Evolutionary conservation across 441 rosid genomes (phyloP).

Genomic region (Isatis lusitanica): DNA sequence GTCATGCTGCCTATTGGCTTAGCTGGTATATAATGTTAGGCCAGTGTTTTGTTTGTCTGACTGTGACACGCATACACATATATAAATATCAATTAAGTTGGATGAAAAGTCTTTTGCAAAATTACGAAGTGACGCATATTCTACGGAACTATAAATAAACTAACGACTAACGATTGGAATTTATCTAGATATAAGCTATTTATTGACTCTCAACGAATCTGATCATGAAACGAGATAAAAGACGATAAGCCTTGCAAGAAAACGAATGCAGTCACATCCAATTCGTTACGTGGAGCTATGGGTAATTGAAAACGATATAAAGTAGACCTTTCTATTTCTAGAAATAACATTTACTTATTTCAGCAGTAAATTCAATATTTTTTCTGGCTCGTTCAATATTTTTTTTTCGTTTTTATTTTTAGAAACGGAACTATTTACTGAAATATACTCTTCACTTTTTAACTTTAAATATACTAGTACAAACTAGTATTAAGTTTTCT

Average conservation of each 20-base stretch:
- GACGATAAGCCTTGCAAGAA: conserved; percentile 23
- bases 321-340: conserved; percentile 30
- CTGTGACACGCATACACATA: conserved; percentile 7
- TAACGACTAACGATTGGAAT: conserved; percentile 13
- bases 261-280: conserved; percentile 26
- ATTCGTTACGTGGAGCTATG: conserved; percentile 18
- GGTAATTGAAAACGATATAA: conserved; percentile 13
- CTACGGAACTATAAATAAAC: conserved; percentile 21
- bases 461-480: not conserved
- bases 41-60: conserved; percentile 15
- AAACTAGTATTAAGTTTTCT: not conserved
- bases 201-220: conserved; percentile 1
- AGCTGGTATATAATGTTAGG: conserved; percentile 26
- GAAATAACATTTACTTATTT: not conserved
- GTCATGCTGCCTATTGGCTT: conserved; percentile 27
- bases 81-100: not conserved
- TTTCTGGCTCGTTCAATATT: not conserved
- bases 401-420: not conserved
- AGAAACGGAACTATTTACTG: not conserved
- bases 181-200: conserved; percentile 12
- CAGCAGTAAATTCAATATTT: not conserved
- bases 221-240: conserved; percentile 8
- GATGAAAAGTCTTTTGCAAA: conserved; percentile 9
- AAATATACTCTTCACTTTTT: not conserved
- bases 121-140: conserved; percentile 25